A percentile compares a stretch with the other conserved stretches of the same genome.
phyloP scores from a whole-genome alignment of 1,139 yeast species.

The Suhomyces guaymorum region DNA sequence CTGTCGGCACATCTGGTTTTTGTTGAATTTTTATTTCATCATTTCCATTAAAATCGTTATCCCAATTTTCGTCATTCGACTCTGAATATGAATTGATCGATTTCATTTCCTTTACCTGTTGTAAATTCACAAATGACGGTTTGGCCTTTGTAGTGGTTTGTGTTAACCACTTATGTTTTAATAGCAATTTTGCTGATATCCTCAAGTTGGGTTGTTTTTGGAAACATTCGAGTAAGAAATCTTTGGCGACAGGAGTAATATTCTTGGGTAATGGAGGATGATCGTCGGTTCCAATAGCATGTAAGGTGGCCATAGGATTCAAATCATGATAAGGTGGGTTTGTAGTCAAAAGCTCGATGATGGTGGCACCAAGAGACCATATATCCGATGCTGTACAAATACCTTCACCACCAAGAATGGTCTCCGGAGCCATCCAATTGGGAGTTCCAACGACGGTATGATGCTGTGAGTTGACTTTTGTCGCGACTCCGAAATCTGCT shows the following conservation, averaged over 20 bases:
- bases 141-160: constrained; percentile 7
- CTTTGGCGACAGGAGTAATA: constrained; percentile 53
- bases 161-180: constrained; percentile 63
- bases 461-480: constrained; percentile 47
- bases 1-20: constrained; percentile 2
- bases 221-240: constrained; percentile 74
- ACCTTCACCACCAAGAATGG: constrained; percentile 73
- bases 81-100: constrained; percentile 32
- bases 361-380: constrained; percentile 96
- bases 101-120: constrained; percentile 13
- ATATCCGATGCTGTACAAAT: constrained; percentile 85
- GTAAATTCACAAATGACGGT: constrained; percentile 8
- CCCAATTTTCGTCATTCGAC: constrained; percentile 38
- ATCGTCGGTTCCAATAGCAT: constrained; percentile 86
- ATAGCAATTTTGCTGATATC: constrained; percentile 54
- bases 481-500: constrained; percentile 82
- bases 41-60: constrained; percentile 30
- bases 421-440: constrained; percentile 89
- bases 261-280: constrained; percentile 75
- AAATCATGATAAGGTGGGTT: constrained; percentile 85
- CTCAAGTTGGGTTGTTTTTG: constrained; percentile 71
- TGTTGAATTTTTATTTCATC: constrained; percentile 15
- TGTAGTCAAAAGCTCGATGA: constrained; percentile 82
- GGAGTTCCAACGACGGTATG: constrained; percentile 66
- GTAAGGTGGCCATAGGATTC: constrained; percentile 84